Percentiles rank a stretch among this genome's conserved stretches.
Conservation (phyloP, 1,284 basidiomycete species). For the Ustilago esculenta region DNA sequence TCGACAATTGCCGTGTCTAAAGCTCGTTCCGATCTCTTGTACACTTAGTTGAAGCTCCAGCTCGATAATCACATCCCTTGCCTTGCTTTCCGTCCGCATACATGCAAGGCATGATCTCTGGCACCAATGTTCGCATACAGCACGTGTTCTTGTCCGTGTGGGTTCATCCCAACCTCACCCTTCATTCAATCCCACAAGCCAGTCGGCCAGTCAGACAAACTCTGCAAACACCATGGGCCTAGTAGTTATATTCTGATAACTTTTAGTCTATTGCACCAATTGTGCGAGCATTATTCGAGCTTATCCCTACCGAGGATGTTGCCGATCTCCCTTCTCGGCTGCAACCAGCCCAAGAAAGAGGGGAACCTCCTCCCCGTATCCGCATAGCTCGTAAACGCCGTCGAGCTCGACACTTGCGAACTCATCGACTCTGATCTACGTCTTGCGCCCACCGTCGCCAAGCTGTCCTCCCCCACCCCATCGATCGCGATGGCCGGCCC, state of each 20-base stretch:
- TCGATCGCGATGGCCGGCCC: constrained; percentile 22
- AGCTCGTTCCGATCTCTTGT: not conserved
- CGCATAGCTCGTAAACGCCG: constrained; percentile 16
- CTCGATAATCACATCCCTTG: not conserved
- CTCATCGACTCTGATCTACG: constrained; percentile 24
- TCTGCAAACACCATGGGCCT: no score
- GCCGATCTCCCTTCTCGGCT: constrained; percentile 59
- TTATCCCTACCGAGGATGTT: constrained; percentile 48
- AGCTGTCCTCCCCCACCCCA: not conserved
- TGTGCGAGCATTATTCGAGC: constrained; percentile 38
- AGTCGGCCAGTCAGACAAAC: no score
- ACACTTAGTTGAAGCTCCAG: not conserved
- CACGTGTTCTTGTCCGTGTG: no score
- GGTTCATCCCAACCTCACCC: no score
- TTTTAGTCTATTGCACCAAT: no score
- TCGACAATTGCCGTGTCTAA: constrained; percentile 93
- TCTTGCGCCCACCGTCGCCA: not conserved
- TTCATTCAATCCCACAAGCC: no score
- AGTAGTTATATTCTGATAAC: no score
- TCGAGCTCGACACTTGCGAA: constrained; percentile 28
- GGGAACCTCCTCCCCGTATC: constrained; percentile 47
- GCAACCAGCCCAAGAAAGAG: constrained; percentile 60
- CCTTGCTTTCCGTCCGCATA: no score
- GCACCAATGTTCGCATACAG: no score
- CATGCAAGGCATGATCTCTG: no score